These are phyloP conservation scores for Neopestalotiopsis rosae DNA, from an alignment of 2,329 filamentous ascomycete genomes.

Conservation along the genomic window DNA sequence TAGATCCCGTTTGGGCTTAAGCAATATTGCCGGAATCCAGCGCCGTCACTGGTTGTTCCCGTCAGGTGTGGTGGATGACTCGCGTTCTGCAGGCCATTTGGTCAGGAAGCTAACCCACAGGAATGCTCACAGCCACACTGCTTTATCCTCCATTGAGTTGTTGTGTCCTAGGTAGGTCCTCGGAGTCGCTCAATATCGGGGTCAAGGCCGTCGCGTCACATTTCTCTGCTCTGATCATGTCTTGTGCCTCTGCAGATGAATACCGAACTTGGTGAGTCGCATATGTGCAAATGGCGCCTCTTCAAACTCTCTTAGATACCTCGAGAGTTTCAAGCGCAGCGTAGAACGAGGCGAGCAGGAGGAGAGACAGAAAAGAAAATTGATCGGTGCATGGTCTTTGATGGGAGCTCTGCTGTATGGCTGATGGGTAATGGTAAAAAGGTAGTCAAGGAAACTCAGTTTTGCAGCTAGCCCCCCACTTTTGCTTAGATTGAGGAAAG, in stretches of 20 bases:
- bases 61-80: constrained; percentile 5
- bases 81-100: background rate
- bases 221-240: background rate
- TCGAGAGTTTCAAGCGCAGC: background rate
- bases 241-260: background rate
- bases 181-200: too few relatives aligned
- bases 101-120: background rate
- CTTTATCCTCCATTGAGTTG: background rate
- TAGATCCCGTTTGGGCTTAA: background rate
- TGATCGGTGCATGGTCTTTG: background rate
- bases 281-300: background rate
- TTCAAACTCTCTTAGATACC: background rate
- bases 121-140: constrained; percentile 15
- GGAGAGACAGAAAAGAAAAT: background rate
- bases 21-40: background rate
- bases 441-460: background rate
- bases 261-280: background rate
- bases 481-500: background rate
- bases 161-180: background rate
- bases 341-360: background rate
- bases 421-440: background rate
- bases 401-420: background rate
- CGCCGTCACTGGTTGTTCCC: constrained; percentile 4
- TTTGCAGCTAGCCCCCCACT: background rate
- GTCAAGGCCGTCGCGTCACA: background rate